Evolutionary conservation across 2,329 filamentous ascomycete genomes (phyloP).

Genomic region (Zalaria sp.): DNA sequence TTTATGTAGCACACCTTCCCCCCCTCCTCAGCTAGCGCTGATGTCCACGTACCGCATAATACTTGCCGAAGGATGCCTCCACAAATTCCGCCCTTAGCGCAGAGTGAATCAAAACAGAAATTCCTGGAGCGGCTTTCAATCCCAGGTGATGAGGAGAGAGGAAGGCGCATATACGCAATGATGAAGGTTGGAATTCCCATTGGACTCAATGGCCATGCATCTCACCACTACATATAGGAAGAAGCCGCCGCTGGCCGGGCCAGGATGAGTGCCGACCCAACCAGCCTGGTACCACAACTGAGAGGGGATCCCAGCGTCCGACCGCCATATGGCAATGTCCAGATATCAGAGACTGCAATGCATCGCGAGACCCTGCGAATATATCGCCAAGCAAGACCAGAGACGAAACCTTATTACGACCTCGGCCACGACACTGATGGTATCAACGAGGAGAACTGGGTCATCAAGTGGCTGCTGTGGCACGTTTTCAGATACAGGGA

Average conservation of each 20-base stretch:
- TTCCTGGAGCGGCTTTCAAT: constrained; percentile 29
- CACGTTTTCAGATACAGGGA: constrained; percentile 35
- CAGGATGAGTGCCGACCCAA: constrained; percentile 23
- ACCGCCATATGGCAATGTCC: constrained; percentile 30
- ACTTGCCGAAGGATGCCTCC: neutral
- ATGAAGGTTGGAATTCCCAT: constrained; percentile 24
- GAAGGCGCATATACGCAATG: constrained; percentile 24
- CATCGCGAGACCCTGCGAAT: constrained; percentile 29
- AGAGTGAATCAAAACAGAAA: constrained; percentile 30
- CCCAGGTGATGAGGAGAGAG: constrained; percentile 20
- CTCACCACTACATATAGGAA: constrained; percentile 15
- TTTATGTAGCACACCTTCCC: no score
- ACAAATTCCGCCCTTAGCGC: constrained; percentile 19
- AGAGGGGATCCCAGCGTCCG: constrained; percentile 16
- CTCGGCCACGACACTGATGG: constrained; percentile 25
- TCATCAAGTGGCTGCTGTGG: constrained; percentile 38
- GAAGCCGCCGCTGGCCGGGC: constrained; percentile 28
- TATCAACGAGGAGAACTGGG: constrained; percentile 33
- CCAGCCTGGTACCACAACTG: constrained; percentile 24
- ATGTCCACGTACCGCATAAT: no score
- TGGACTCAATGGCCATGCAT: neutral
- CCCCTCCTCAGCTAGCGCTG: no score
- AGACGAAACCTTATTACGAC: constrained; percentile 27
- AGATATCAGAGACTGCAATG: constrained; percentile 33
- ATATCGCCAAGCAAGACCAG: constrained; percentile 22